Evolutionary conservation across 2,329 filamentous ascomycete genomes (phyloP).

Genomic region (Mariannaea elegans): DNA sequence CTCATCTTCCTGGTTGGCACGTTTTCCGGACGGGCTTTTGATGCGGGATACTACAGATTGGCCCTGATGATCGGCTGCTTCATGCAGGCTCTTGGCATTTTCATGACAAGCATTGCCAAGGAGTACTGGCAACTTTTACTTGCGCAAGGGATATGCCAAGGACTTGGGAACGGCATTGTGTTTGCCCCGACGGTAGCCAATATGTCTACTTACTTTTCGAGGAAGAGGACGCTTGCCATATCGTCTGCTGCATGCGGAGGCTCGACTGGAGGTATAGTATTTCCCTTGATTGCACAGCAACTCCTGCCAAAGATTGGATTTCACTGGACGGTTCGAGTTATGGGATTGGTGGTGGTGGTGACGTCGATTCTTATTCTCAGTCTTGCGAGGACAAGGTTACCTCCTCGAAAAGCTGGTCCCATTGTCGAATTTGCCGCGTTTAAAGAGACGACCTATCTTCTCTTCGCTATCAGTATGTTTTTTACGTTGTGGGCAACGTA

Average conservation of each 20-base stretch:
- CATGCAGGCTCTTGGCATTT: conserved; percentile 56
- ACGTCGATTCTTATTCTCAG: conserved; percentile 49
- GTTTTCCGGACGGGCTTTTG: conserved; percentile 52
- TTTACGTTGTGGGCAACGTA: conserved; percentile 59
- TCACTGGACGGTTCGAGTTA: conserved; percentile 69
- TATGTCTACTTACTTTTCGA: conserved; percentile 68
- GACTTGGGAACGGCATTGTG: conserved; percentile 63
- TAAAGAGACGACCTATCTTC: conserved; percentile 54
- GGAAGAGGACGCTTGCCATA: conserved; percentile 67
- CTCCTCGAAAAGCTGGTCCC: conserved; percentile 58
- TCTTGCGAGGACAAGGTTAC: conserved; percentile 58
- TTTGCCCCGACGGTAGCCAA: conserved; percentile 64
- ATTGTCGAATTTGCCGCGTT: conserved; percentile 62
- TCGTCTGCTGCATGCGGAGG: conserved; percentile 68
- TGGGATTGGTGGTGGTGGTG: conserved; percentile 67
- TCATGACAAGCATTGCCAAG: conserved; percentile 54
- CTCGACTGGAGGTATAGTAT: conserved; percentile 69
- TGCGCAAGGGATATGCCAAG: conserved; percentile 64
- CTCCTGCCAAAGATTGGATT: conserved; percentile 69
- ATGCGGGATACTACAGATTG: conserved; percentile 51
- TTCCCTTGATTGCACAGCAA: conserved; percentile 65
- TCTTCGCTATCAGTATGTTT: conserved; percentile 48
- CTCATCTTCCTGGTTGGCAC: conserved; percentile 52
- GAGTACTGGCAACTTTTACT: conserved; percentile 60
- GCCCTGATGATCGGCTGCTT: conserved; percentile 47